Evolutionary conservation across 129 eudicot genomes (phyloP), one percentile per base, ranked within the genome.

Genomic region (Flaveria linearis): DNA sequence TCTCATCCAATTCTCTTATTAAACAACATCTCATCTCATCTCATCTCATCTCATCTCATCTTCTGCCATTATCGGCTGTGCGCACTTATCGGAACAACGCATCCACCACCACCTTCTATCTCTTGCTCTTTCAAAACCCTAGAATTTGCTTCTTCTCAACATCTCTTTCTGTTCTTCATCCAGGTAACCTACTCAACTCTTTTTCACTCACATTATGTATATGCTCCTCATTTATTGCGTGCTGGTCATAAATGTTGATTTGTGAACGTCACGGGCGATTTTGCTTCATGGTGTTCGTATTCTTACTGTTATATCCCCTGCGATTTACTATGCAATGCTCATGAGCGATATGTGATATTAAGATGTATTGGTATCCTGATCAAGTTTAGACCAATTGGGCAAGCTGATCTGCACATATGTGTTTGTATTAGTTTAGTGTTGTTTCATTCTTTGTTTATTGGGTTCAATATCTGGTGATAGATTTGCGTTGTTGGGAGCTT

Each of bases 41-140:
- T 20, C 22, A 20, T 20, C 22, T 20, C 22, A 20, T 20, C 22
- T 20, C 57, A 43, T 77, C 68, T 20, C 42, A 66, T 36, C 62
- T 17, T 78, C 49, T n/a, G 33, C 64, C 62, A 12, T 58, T 68
- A 78, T 33, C 82, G 82, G 82, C 82, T 68, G 65, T 8, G 80
- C 58, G 80, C 11, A 7, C 0, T 55, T 81, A 11, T 47, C 84
- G 76, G 80, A 75, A 15, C 30, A 69, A 5, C 62, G 18, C 75
- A 43, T 22, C 76, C 56, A 68, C 74, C 67, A 51, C 74, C 81
- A 15, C 51, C 76, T 50, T 36, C 36, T 22, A 42, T 66, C 57
- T 39, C 50, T 74, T 43, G 46, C 50, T 49, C 51, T 75, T 68
- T 55, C 76, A 75, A 81, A 81, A 81, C 81, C 85, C 85, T 81